phyloP scores from a whole-genome alignment of 805 yeast species.

The Vanderwaltozyma yarrowii region DNA sequence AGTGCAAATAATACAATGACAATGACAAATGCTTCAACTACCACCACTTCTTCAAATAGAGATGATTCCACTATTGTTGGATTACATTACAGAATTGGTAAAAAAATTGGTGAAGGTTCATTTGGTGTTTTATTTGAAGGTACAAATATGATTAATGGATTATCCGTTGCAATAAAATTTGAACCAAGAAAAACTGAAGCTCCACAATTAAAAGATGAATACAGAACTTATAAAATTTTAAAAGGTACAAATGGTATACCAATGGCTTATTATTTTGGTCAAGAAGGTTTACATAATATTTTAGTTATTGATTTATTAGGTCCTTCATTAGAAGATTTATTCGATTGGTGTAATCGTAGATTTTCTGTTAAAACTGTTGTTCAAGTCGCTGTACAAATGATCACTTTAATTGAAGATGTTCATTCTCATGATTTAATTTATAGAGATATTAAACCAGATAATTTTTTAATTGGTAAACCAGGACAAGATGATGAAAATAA shows the following conservation, averaged over 20 bases:
- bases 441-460: conserved; percentile 96
- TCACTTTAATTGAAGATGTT: conserved; percentile 70
- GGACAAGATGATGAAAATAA: conserved; percentile 73
- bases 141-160: conserved; percentile 79
- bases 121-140: conserved; percentile 98
- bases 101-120: conserved; percentile 97
- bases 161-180: conserved; percentile 92
- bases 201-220: conserved; percentile 94
- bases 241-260: conserved; percentile 83
- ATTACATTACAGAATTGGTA: conserved; percentile 91
- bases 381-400: conserved; percentile 93
- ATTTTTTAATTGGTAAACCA: conserved; percentile 87
- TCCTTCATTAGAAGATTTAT: conserved; percentile 89
- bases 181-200: conserved; percentile 97
- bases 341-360: conserved; percentile 96
- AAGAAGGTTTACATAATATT: conserved; percentile 94
- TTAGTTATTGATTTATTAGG: conserved; percentile 91
- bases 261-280: conserved; percentile 95
- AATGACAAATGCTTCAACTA: neutral
- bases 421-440: conserved; percentile 88
- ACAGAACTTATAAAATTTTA: conserved; percentile 84
- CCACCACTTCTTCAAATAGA: neutral
- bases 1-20: neutral
- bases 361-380: conserved; percentile 83
- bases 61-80: conserved; percentile 47